Base-by-base conservation (phyloP, 2,329 filamentous ascomycete genomes). In the Alternaria ethzedia region DNA sequence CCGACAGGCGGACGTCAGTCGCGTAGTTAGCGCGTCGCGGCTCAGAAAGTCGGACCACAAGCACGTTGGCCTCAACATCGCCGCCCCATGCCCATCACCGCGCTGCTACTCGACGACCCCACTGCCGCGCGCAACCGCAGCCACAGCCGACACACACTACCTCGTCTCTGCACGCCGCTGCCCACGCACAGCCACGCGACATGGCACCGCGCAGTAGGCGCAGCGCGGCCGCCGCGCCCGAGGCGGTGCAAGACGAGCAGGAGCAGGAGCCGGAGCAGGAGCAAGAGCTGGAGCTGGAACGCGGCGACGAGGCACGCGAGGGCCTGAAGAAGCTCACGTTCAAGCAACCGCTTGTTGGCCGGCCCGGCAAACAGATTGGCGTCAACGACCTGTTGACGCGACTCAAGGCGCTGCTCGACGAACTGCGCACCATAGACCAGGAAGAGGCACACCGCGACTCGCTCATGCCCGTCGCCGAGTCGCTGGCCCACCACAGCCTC, bases 301-400 rank as follows among this genome's bases (percentile, higher is more conserved):
- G 63, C 13, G 52, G 68, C 17, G 57, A 60, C 13, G 67, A 61
- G 52, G 87, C 97, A 46, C 83, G 89, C 69, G 72, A 71, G 49
- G 72, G 69, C 32, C 51, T 70, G 54, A 65, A 68, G 61, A 74
- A 64, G 61, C 87, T 99, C 51, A 84, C 89, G 70, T 98, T 98
- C 85, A 88, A 94, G 74, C 90, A 97, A 77, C 86, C 93, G 67
- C 85, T 99, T 61, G 92, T 93, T 78, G 97, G 96, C 92, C 91
- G 91, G 77, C 93, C 94, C 46, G 96, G 95, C 63, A 96, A 93
- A 81, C 89, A 94, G 56, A 97, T 99, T 75, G 85, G 91, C 41
- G 92, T 94, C 51, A 89, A 88, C 68, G 93, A 94, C 70, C 88
- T 99, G 54, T 85, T 97, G 70, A 87, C 89, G 75, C 90, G 96